Percentiles rank a stretch among this genome's conserved stretches.
These are phyloP conservation scores for Sarocladium strictum DNA, from an alignment of 2,329 filamentous ascomycete species.

Conservation along the genomic window DNA sequence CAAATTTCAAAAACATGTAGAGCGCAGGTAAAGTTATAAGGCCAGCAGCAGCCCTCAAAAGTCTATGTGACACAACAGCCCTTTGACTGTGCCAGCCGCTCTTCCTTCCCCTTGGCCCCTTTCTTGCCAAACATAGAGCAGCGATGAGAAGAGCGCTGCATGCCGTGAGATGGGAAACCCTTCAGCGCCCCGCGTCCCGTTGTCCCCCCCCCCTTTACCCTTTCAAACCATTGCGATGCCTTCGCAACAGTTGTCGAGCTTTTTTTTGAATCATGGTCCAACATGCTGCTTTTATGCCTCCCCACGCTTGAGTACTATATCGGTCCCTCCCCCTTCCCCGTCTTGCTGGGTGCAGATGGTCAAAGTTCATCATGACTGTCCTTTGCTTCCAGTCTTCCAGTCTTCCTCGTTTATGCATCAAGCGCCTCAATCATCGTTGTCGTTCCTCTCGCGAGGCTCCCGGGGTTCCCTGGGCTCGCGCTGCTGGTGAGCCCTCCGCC, in stretches of 20 bases:
- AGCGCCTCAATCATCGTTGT: slow-evolving; percentile 48
- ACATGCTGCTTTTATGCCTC: neutral
- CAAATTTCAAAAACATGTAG: neutral
- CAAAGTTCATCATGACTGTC: slow-evolving; percentile 10
- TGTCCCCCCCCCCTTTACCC: neutral
- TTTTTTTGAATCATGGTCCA: neutral
- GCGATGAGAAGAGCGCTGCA: neutral
- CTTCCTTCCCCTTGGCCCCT: neutral
- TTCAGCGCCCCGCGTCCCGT: neutral
- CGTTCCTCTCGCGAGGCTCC: slow-evolving; percentile 37
- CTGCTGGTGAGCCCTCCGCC: slow-evolving; percentile 16
- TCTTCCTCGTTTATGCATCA: neutral
- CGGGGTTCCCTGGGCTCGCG: slow-evolving; percentile 24
- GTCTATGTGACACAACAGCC: slow-evolving; percentile 1
- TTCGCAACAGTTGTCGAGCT: no score
- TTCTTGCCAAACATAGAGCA: neutral
- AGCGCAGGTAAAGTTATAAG: neutral
- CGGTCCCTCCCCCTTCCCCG: no score
- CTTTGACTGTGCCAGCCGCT: neutral
- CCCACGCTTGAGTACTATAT: neutral
- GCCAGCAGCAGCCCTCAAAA: neutral
- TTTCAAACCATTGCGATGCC: neutral
- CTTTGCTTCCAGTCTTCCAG: neutral
- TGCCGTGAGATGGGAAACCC: neutral
- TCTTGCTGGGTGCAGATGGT: neutral